Conservation (phyloP, 1,139 yeast genomes). For the Diutina neorugosa region DNA sequence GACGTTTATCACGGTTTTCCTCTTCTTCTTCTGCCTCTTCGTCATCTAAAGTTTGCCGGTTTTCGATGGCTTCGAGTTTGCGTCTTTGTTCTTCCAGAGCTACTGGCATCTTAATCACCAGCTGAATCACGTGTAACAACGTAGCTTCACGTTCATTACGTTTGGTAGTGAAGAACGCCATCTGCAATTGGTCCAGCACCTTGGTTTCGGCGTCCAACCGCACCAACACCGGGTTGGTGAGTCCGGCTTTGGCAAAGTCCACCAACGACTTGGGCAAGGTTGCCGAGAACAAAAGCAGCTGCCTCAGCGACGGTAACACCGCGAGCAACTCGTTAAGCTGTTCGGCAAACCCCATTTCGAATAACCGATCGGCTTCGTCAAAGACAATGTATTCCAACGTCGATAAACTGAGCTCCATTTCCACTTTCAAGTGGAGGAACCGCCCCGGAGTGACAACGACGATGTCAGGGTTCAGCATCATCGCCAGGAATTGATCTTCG, state of each 20-base stretch:
- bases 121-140: constrained; percentile 60
- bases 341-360: constrained; percentile 66
- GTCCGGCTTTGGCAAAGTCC: constrained; percentile 68
- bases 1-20: constrained; percentile 25
- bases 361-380: constrained; percentile 87
- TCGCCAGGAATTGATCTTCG: constrained; percentile 87
- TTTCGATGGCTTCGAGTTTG: constrained; percentile 40
- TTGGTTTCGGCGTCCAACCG: constrained; percentile 57
- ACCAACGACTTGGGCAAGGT: constrained; percentile 74
- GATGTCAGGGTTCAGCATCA: constrained; percentile 90
- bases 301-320: constrained; percentile 73
- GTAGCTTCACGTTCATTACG: constrained; percentile 87
- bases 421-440: constrained; percentile 56
- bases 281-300: constrained; percentile 91
- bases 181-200: constrained; percentile 52
- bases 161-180: constrained; percentile 72
- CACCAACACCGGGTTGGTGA: constrained; percentile 81
- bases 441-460: constrained; percentile 93
- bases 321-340: constrained; percentile 59
- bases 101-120: constrained; percentile 73
- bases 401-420: constrained; percentile 35
- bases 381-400: constrained; percentile 66
- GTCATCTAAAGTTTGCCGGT: constrained; percentile 30
- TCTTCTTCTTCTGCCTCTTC: constrained; percentile 40
- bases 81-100: constrained; percentile 40